Conservation (phyloP, 2,329 filamentous ascomycete genomes). For the Fusarium concolor region DNA sequence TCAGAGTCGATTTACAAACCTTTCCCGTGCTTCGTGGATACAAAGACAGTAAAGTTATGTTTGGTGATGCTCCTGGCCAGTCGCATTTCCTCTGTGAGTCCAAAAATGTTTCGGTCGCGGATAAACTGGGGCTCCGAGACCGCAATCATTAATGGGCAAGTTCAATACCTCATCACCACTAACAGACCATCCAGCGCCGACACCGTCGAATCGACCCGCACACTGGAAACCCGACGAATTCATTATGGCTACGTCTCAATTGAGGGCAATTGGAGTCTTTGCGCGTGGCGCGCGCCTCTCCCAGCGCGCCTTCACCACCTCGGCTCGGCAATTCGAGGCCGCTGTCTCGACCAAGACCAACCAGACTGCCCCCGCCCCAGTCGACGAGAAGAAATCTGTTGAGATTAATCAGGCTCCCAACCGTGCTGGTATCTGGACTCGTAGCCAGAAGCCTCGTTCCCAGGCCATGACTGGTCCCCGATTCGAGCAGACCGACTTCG, state of each 20-base stretch:
- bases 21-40: not conserved
- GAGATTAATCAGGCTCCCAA: slow-evolving; percentile 86
- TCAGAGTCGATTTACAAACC: not conserved
- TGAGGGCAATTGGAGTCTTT: slow-evolving; percentile 58
- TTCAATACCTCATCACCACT: slow-evolving; percentile 44
- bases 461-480: slow-evolving; percentile 92
- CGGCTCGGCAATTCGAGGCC: slow-evolving; percentile 61
- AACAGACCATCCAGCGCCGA: slow-evolving; percentile 37
- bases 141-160: slow-evolving; percentile 17
- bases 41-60: not conserved
- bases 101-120: slow-evolving; percentile 43
- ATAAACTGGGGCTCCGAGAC: slow-evolving; percentile 39
- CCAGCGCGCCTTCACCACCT: slow-evolving; percentile 61
- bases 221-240: slow-evolving; percentile 43
- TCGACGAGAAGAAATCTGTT: slow-evolving; percentile 57
- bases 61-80: not conserved
- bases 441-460: slow-evolving; percentile 83
- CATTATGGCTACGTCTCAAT: slow-evolving; percentile 59
- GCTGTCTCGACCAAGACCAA: slow-evolving; percentile 54
- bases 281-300: slow-evolving; percentile 58
- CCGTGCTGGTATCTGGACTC: slow-evolving; percentile 81
- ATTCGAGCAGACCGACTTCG: slow-evolving; percentile 97
- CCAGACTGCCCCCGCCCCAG: slow-evolving; percentile 57
- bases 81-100: slow-evolving; percentile 12
- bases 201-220: slow-evolving; percentile 43